Evolutionary conservation across 768 basidiomycete species (phyloP), one percentile per base, ranked within the genome.

Genomic region (Neoboletus subvelutipes): DNA sequence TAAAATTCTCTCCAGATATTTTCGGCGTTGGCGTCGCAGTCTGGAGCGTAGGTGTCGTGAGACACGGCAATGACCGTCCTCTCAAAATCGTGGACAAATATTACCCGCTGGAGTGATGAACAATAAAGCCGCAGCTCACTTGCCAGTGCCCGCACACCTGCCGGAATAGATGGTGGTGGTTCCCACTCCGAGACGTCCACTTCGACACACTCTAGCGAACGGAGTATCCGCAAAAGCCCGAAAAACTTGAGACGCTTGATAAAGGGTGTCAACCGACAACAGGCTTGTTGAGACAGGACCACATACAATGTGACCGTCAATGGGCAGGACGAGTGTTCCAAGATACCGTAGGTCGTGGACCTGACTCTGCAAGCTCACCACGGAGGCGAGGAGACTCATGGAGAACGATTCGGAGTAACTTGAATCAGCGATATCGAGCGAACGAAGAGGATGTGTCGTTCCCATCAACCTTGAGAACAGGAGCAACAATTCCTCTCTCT

Each of bases 31-130:
- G 58, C 59, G 12, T 70, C 69, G n/a, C 40, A 49, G 36, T 76
- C 70, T 36, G 72, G 37, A 20, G 37, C 26, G 48, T 72, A 73
- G 7, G 64, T 42, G 26, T 73, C 74, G 12, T 70, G 71, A 24
- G 70, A 75, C 42, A 80, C 75, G n/a, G 63, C 22, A 33, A 71
- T 12, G 31, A 82, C 77, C 20, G 76, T 84, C 63, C 83, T 76
- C 57, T 86, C 84, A 64, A 85, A 83, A 37, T 86, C 78, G 54
- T 80, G 76, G 48, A 87, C 84, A 60, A 86, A 87, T n/a, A 87
- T 73, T 7, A 86, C 77, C 22, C 76, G 76, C 10, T 62, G 63
- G 29, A 87, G 71, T 1, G 76, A 76, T 6, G 82, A 79, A 58
- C 78, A 81, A 62, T 87, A 88, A 11, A 88, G 71, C 40, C 81